These are phyloP conservation scores for Volvox reticuliferus DNA, from an alignment of 139 green algal genomes.

Conservation along the genomic window DNA sequence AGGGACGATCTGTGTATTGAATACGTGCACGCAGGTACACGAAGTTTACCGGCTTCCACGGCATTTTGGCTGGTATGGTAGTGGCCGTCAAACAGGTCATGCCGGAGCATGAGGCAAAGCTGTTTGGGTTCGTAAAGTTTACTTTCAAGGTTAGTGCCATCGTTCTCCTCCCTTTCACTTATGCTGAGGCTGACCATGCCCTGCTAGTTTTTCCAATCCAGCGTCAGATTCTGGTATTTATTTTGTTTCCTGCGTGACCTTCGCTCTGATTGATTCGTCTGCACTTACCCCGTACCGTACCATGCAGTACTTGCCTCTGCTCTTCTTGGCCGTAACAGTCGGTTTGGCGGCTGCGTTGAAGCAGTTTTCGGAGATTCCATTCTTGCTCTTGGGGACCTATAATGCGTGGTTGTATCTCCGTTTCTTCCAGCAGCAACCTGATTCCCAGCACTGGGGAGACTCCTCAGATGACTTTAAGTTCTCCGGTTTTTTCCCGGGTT, in stretches of 20 bases:
- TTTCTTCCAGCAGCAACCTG: constrained; percentile 87
- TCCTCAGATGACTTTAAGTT: constrained; percentile 89
- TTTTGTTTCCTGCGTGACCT: too few species aligned
- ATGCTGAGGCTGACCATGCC: too few species aligned
- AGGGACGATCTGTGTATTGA: too few species aligned
- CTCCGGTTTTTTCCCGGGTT: constrained; percentile 84
- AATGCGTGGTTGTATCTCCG: constrained; percentile 92
- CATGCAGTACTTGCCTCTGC: constrained; percentile 74
- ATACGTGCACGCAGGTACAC: constrained; percentile 66
- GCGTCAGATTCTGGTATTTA: too few species aligned
- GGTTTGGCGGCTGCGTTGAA: constrained; percentile 41
- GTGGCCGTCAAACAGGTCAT: constrained; percentile 95
- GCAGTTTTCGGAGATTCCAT: constrained; percentile 70
- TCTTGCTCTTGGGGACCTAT: constrained; percentile 86
- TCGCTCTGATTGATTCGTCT: too few species aligned
- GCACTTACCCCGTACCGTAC: not conserved
- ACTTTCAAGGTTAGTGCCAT: constrained; percentile 71
- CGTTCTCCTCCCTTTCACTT: too few species aligned
- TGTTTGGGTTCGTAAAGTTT: constrained; percentile 81
- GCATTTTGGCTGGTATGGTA: constrained; percentile 83
- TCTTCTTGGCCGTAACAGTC: constrained; percentile 66
- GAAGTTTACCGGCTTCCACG: constrained; percentile 90
- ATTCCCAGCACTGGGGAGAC: constrained; percentile 48
- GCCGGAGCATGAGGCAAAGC: constrained; percentile 86
- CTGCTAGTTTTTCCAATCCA: too few species aligned